These are phyloP conservation scores for Centrapalus pauciflorus DNA, from an alignment of 129 eudicot genomes.

Conservation along the genomic window DNA sequence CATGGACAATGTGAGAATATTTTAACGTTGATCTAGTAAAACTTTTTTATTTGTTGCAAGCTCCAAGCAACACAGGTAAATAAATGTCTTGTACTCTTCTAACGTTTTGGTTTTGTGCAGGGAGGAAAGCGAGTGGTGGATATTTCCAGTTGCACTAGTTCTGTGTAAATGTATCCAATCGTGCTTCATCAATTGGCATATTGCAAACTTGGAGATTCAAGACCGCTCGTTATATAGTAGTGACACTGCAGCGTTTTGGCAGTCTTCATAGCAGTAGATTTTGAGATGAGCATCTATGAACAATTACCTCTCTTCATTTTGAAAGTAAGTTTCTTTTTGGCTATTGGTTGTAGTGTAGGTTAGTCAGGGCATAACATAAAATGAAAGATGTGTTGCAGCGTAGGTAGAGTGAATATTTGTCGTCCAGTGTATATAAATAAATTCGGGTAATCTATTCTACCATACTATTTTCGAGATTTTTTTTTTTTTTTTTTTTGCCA, in stretches of 20 bases:
- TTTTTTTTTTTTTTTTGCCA: neutral
- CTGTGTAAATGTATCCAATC: conserved; percentile 90
- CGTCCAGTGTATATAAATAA: conserved; percentile 15
- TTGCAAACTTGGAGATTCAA: conserved; percentile 98
- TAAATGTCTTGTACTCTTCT: too few relatives aligned
- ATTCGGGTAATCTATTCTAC: neutral
- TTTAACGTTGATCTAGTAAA: neutral
- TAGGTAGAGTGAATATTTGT: conserved; percentile 6
- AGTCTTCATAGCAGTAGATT: conserved; percentile 37
- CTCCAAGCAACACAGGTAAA: too few relatives aligned
- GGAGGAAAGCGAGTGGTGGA: conserved; percentile 99
- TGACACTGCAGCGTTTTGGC: conserved; percentile 84
- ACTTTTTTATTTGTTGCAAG: too few relatives aligned
- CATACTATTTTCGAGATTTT: neutral
- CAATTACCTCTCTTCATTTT: neutral
- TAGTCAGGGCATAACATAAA: conserved; percentile 13
- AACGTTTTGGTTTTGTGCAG: conserved; percentile 43
- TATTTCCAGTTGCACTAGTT: conserved; percentile 75
- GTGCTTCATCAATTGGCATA: conserved; percentile 84
- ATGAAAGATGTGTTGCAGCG: conserved; percentile 2
- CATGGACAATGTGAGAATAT: conserved; percentile 81
- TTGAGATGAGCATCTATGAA: neutral
- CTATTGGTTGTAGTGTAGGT: conserved; percentile 18
- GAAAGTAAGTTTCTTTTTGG: conserved; percentile 19
- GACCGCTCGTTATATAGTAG: conserved; percentile 91